Evolutionary conservation across 768 basidiomycete species (phyloP).

Genomic region (Naganishia randhawae): DNA sequence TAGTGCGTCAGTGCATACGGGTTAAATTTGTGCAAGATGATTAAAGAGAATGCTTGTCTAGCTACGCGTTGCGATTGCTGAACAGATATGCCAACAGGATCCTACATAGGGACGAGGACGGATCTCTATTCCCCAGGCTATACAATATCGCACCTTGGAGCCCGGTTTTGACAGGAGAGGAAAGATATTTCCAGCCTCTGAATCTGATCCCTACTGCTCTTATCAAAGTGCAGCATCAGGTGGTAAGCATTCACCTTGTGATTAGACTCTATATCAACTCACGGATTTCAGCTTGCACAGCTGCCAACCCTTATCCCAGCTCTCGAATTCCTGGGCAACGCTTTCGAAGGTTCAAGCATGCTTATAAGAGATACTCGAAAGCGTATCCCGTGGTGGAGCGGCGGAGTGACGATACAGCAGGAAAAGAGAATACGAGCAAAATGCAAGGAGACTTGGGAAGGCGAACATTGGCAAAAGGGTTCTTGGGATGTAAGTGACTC

Average conservation of each 20-base stretch:
- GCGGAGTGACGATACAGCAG: constrained; percentile 6
- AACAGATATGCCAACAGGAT: background rate
- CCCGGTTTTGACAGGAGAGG: constrained; percentile 1
- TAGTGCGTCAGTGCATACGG: constrained; percentile 34
- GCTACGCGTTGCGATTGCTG: constrained; percentile 3
- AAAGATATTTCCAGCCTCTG: constrained; percentile 13
- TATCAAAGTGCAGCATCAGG: constrained; percentile 17
- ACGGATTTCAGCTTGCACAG: background rate
- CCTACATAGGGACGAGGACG: background rate
- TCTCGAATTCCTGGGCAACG: constrained; percentile 11
- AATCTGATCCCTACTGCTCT: constrained; percentile 16
- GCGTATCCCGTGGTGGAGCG: constrained; percentile 9
- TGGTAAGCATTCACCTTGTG: background rate
- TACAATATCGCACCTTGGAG: constrained; percentile 21
- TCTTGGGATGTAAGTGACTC: background rate
- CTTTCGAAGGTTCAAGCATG: constrained; percentile 18
- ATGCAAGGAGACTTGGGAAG: constrained; percentile 10
- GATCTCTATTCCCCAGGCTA: background rate
- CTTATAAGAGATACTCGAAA: constrained; percentile 8
- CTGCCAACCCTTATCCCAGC: constrained; percentile 19
- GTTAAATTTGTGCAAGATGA: background rate
- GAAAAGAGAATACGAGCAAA: constrained; percentile 6
- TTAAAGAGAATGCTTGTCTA: background rate
- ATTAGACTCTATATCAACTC: background rate
- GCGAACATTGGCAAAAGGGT: constrained; percentile 4